Conservation (phyloP, 805 yeast species). For the Kodamaea nitidulidarum region DNA sequence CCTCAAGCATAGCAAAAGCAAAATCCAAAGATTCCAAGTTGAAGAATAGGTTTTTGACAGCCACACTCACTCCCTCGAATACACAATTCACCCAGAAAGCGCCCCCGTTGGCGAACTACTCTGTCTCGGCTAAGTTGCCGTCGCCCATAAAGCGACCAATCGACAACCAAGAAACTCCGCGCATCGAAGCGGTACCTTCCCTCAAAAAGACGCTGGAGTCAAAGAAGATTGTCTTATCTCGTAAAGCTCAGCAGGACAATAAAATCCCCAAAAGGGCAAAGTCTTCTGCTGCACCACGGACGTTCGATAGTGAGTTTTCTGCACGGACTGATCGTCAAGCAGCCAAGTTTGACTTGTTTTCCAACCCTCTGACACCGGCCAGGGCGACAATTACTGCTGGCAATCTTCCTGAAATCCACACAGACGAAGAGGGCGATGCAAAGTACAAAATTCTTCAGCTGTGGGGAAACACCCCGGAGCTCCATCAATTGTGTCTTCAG, state of each 20-base stretch:
- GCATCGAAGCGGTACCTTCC: conserved; percentile 18
- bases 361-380: conserved; percentile 5
- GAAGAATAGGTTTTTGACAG: conserved; percentile 34
- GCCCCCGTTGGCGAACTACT: conserved; percentile 10
- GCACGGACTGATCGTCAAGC: neutral
- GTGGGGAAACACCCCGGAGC: conserved; percentile 41
- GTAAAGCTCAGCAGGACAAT: neutral
- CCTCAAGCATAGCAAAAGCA: conserved; percentile 27
- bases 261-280: conserved; percentile 3
- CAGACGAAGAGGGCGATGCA: conserved; percentile 35
- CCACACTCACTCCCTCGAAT: conserved; percentile 31
- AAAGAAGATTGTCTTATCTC: conserved; percentile 23
- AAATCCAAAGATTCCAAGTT: conserved; percentile 7
- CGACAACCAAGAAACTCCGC: conserved; percentile 9
- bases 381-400: conserved; percentile 14
- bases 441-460: conserved; percentile 22
- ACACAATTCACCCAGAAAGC: conserved; percentile 20
- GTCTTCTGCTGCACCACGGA: neutral
- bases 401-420: conserved; percentile 36
- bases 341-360: conserved; percentile 2
- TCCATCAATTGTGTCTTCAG: conserved; percentile 23
- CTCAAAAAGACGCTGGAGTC: conserved; percentile 26
- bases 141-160: conserved; percentile 15
- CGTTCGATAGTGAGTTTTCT: too few species aligned
- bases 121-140: conserved; percentile 10